Evolutionary conservation across 192 early-diverging fungal genomes (phyloP).

Genomic region (Gorgonomyces haynaldii): DNA sequence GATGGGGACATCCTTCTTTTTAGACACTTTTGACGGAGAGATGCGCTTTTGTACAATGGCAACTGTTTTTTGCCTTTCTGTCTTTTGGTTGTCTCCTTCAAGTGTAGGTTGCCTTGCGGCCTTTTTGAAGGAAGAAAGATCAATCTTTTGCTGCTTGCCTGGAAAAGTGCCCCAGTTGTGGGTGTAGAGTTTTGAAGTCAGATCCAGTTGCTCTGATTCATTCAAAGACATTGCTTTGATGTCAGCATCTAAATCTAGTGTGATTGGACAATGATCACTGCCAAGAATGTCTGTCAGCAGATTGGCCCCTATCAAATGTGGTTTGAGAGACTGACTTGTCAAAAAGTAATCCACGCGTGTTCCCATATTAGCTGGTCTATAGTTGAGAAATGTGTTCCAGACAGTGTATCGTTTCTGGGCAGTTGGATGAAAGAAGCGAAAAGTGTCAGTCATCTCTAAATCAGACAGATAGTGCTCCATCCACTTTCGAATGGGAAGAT

Average conservation of each 20-base stretch:
- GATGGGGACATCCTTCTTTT: too few species aligned
- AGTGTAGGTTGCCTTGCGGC: not conserved
- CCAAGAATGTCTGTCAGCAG: slow-evolving; percentile 52
- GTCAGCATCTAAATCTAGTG: slow-evolving; percentile 6
- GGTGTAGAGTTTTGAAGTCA: slow-evolving; percentile 33
- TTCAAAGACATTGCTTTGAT: too few species aligned
- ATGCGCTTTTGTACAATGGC: too few species aligned
- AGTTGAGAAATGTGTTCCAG: slow-evolving; percentile 51
- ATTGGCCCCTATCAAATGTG: slow-evolving; percentile 48
- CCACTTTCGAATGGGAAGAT: slow-evolving; percentile 50
- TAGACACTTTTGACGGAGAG: too few species aligned
- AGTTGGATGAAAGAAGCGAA: slow-evolving; percentile 49
- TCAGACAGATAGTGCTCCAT: slow-evolving; percentile 41
- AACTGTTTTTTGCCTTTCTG: too few species aligned
- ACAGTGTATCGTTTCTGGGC: slow-evolving; percentile 38
- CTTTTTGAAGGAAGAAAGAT: slow-evolving; percentile 30
- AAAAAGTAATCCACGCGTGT: slow-evolving; percentile 72
- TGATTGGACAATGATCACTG: slow-evolving; percentile 74
- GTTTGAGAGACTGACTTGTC: slow-evolving; percentile 30
- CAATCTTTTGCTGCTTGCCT: slow-evolving; percentile 46
- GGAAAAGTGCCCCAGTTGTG: slow-evolving; percentile 47
- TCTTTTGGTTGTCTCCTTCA: too few species aligned
- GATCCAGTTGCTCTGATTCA: too few species aligned
- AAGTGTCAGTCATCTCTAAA: slow-evolving; percentile 51
- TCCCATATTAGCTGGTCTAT: slow-evolving; percentile 36